Evolutionary conservation across 306 rosid species (phyloP).

Genomic region (Corylus heterophylla): DNA sequence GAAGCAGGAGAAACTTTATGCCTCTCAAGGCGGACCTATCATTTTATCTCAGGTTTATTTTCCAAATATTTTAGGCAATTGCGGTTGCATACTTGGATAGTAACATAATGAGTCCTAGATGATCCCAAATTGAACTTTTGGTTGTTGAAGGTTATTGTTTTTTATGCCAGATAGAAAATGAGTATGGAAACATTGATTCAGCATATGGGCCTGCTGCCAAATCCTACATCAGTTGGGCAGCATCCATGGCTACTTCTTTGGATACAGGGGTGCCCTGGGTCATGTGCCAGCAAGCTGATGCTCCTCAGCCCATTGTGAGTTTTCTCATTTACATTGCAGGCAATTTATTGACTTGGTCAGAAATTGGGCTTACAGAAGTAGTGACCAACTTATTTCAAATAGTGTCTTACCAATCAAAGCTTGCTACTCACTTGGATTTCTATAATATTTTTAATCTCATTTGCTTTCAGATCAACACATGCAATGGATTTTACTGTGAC

Average conservation of each 20-base stretch:
- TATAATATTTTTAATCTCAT: constrained; percentile 6
- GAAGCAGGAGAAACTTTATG: constrained; percentile 85
- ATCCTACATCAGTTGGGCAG: constrained; percentile 82
- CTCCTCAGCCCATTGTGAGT: constrained; percentile 91
- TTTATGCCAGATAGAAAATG: constrained; percentile 72
- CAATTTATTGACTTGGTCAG: background rate
- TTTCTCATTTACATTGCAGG: constrained; percentile 14
- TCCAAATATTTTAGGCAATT: background rate
- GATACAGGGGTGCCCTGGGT: constrained; percentile 98
- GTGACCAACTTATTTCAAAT: constrained; percentile 6
- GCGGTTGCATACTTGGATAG: background rate
- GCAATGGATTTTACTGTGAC: constrained; percentile 92
- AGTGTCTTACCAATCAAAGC: constrained; percentile 1
- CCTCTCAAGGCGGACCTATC: constrained; percentile 93
- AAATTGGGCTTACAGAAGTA: background rate
- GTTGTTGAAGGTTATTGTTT: constrained; percentile 1
- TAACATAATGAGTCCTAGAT: background rate
- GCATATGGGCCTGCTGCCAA: constrained; percentile 69
- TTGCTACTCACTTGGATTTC: constrained; percentile 3
- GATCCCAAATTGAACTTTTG: background rate
- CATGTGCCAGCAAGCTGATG: constrained; percentile 92
- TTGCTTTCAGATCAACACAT: constrained; percentile 71
- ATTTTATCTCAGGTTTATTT: constrained; percentile 84
- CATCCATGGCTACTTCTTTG: constrained; percentile 80
- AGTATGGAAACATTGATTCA: constrained; percentile 64